phyloP scores from a whole-genome alignment of 768 basidiomycete species.

The Mycena galericulata region DNA sequence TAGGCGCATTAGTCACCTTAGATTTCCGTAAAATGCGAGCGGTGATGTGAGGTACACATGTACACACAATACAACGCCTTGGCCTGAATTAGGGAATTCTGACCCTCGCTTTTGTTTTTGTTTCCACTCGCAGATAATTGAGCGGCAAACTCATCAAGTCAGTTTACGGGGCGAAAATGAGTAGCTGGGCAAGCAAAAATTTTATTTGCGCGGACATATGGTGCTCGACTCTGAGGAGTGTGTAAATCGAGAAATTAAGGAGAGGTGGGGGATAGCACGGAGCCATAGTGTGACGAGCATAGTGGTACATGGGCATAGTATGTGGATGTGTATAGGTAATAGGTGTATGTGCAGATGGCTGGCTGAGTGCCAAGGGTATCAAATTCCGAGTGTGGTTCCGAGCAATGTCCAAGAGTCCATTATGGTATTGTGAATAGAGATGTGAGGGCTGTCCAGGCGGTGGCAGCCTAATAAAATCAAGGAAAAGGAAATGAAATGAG shows the following conservation, averaged over 20 bases:
- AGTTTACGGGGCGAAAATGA: neutral
- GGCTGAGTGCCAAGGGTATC: slow-evolving; percentile 15
- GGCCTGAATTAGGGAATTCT: neutral
- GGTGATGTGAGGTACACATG: neutral
- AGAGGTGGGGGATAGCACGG: slow-evolving; percentile 17
- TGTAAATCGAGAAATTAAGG: slow-evolving; percentile 7
- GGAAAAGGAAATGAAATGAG: slow-evolving; percentile 3
- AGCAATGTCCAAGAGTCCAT: neutral
- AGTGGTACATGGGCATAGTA: neutral
- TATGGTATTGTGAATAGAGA: slow-evolving; percentile 21
- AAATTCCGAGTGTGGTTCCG: slow-evolving; percentile 8
- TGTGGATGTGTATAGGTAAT: slow-evolving; percentile 10
- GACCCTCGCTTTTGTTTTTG: too few relatives aligned
- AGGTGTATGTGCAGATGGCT: slow-evolving; percentile 20
- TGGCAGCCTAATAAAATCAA: neutral
- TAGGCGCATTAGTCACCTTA: too few relatives aligned
- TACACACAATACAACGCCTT: neutral
- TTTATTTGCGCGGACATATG: slow-evolving; percentile 17
- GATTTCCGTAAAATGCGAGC: too few relatives aligned
- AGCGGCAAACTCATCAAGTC: too few relatives aligned
- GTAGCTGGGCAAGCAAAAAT: slow-evolving; percentile 3
- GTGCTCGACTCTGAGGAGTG: neutral
- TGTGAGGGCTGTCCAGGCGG: slow-evolving; percentile 17
- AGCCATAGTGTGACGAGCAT: slow-evolving; percentile 1
- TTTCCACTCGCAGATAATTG: too few relatives aligned